Conservation (phyloP, 179 eudicot genomes). For the Camellia oleifera region DNA sequence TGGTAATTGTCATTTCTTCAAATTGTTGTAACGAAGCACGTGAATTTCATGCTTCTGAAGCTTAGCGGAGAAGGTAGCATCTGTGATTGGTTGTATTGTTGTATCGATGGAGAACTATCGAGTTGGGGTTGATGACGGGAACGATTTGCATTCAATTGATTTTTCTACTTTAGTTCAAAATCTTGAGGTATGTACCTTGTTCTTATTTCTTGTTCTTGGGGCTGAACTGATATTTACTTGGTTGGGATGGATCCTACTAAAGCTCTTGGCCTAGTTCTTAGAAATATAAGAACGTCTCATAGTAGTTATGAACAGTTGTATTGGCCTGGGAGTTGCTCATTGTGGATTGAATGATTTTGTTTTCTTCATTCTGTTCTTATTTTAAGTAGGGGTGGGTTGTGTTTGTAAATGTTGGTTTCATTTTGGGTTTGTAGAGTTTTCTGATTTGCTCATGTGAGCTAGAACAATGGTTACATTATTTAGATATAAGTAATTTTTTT, state of each 20-base stretch:
- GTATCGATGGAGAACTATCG: conserved; percentile 96
- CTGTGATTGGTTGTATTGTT: conserved; percentile 88
- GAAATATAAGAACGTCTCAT: not conserved
- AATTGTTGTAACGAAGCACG: conserved; percentile 1
- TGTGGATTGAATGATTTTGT: not conserved
- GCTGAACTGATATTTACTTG: not conserved
- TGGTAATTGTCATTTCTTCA: not conserved
- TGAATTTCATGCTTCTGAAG: conserved; percentile 53
- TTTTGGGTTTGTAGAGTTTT: not conserved
- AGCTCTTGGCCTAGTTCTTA: not conserved
- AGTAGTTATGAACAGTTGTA: not conserved
- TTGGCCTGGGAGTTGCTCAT: not conserved
- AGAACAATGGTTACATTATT: not conserved
- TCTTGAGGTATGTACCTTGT: conserved; percentile 66
- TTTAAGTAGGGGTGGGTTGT: not conserved
- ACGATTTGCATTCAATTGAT: conserved; percentile 82
- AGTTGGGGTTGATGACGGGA: conserved; percentile 77
- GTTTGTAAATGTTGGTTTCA: not conserved
- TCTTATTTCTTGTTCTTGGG: conserved; percentile 1
- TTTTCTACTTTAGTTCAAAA: conserved; percentile 70
- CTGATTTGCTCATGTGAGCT: not conserved
- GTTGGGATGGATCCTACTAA: not conserved
- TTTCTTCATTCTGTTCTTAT: not conserved
- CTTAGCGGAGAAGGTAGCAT: conserved; percentile 94
- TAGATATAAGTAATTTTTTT: not conserved